Base-by-base conservation (phyloP, 495 filamentous ascomycete genomes). In the Aspergillus incahuasiensis region DNA sequence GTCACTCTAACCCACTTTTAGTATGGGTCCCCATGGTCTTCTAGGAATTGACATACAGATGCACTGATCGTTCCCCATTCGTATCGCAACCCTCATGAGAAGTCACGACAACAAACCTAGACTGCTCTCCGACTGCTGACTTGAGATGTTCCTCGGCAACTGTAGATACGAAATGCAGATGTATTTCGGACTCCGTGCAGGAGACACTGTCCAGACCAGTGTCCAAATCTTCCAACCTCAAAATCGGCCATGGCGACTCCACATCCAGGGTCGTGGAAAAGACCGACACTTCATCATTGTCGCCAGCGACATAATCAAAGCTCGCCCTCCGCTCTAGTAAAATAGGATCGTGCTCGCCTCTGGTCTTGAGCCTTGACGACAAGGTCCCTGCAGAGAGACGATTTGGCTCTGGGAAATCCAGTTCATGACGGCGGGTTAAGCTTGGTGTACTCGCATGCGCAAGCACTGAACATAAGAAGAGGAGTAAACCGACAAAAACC, bases 81-180 rank as follows among this genome's bases (percentile, higher is more conserved):
- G 42, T 18, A 48, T 68, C 64, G 41, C 68, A 70, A 16, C 62
- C 67, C 19, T 44, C 42, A 53, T 70, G 68, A 5, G 68, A 65
- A 38, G 68, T 70, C 9, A 70, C 56, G 20, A 68, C 25, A 2
- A 65, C 45, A 44, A 68, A 65, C 9, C 46, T 57, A 30, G 24
- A 59, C 30, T 34, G 53, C 32, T 5, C 55, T 51, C 41, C 7
- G 50, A 55, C 19, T 32, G 48, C 21, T 52, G 24, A 0, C 56
- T 22, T 11, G 32, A 41, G 25, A 48, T 9, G 11, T 7, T 47
- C 25, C n/a, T 47, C 25, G 15, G 25, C 22, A n/a, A 9, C 20
- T 8, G 28, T 9, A 6, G 64, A 58, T 5, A 9, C 30, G 20
- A 65, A 65, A 30, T 30, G 19, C 21, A 68, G 51, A 32, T 58